Evolutionary conservation across 176 grass and related monocot species (phyloP).

Genomic region (Guadua angustifolia): DNA sequence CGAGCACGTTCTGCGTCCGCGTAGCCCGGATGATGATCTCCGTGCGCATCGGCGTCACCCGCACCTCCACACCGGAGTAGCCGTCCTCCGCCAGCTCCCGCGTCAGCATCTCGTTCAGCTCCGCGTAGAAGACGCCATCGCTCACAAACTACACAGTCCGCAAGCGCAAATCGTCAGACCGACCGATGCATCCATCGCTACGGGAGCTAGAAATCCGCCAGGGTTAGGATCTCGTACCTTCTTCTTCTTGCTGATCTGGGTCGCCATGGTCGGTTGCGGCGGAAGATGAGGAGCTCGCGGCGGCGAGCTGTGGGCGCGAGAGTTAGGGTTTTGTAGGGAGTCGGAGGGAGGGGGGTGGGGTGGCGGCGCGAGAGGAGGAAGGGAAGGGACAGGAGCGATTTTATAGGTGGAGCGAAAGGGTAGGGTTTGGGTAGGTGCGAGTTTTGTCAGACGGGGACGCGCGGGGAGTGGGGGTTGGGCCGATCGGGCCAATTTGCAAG

Average conservation of each 20-base stretch:
- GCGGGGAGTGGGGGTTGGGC: not conserved
- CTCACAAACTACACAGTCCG: constrained; percentile 56
- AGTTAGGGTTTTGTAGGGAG: constrained; percentile 44
- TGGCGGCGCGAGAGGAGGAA: constrained; percentile 49
- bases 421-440: constrained; percentile 47
- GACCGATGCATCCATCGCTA: not conserved
- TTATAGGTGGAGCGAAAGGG: constrained; percentile 25
- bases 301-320: constrained; percentile 9
- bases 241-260: constrained; percentile 97
- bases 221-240: constrained; percentile 47
- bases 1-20: constrained; percentile 83
- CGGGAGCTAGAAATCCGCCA: rapidly evolving
- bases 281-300: constrained; percentile 32
- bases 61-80: constrained; percentile 77
- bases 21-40: constrained; percentile 87
- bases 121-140: constrained; percentile 81
- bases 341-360: not conserved
- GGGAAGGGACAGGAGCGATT: rapidly evolving
- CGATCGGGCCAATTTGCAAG: not conserved
- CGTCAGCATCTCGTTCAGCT: constrained; percentile 80
- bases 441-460: not conserved
- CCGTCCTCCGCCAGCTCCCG: constrained; percentile 80
- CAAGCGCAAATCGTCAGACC: constrained; percentile 23
- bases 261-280: constrained; percentile 55
- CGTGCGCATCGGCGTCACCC: constrained; percentile 80